These are phyloP conservation scores for Globisporangium heterothallicum DNA, from an alignment of 352 stramenopile genomes.

Conservation along the genomic window DNA sequence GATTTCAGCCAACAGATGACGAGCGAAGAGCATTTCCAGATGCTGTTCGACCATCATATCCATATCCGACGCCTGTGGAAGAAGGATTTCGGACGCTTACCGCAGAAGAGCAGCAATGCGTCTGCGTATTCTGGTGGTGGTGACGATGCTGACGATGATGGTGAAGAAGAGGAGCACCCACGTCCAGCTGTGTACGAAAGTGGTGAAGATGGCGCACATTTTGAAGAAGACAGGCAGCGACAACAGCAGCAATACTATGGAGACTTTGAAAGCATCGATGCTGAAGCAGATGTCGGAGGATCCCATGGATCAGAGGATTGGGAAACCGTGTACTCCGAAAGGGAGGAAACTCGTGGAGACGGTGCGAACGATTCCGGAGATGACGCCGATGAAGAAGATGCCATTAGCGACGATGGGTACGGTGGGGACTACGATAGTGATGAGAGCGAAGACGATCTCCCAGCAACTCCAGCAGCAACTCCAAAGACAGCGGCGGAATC, in stretches of 20 bases:
- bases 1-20: slow-evolving; percentile 46
- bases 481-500: slow-evolving; percentile 6
- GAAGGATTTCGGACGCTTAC: slow-evolving; percentile 77
- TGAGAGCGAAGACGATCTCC: slow-evolving; percentile 43
- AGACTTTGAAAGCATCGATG: slow-evolving; percentile 12
- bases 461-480: not conserved
- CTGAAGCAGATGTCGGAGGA: slow-evolving; percentile 11
- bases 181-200: not conserved
- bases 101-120: slow-evolving; percentile 13
- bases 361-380: not conserved
- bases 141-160: slow-evolving; percentile 11
- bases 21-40: slow-evolving; percentile 65
- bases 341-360: not conserved
- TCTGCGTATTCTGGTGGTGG: slow-evolving; percentile 10
- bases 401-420: slow-evolving; percentile 42
- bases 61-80: slow-evolving; percentile 81
- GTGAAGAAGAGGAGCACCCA: slow-evolving; percentile 16
- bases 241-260: too few species aligned
- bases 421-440: slow-evolving; percentile 64
- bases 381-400: slow-evolving; percentile 11
- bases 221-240: slow-evolving; percentile 10
- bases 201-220: slow-evolving; percentile 6
- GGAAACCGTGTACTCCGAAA: slow-evolving; percentile 18
- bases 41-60: slow-evolving; percentile 74
- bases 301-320: slow-evolving; percentile 22